Percentiles rank a stretch among this genome's conserved stretches.
Conservation (phyloP, 441 rosid genomes). For the Adansonia rubrostipa region DNA sequence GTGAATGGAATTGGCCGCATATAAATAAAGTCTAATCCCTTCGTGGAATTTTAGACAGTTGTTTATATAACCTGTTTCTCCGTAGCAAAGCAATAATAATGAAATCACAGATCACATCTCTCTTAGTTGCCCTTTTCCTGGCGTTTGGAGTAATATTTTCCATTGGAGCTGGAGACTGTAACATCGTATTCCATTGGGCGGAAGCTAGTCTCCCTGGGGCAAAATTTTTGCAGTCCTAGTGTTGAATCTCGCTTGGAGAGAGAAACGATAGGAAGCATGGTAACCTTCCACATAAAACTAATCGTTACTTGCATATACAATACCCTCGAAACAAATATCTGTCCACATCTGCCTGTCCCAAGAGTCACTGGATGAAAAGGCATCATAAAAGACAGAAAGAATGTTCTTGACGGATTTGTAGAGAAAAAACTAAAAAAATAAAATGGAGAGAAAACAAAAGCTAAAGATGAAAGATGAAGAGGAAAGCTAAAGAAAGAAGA, state of each 20-base stretch:
- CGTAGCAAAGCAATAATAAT: background rate
- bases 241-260: background rate
- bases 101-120: background rate
- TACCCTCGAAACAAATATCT: background rate
- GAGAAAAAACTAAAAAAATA: too few relatives aligned
- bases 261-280: background rate
- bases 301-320: background rate
- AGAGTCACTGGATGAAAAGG: background rate
- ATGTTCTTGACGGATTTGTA: too few relatives aligned
- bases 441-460: too few relatives aligned
- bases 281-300: background rate
- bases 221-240: background rate
- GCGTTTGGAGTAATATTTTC: background rate
- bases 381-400: background rate
- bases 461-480: too few relatives aligned
- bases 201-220: background rate
- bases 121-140: background rate
- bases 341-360: background rate
- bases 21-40: too few relatives aligned
- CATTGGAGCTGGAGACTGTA: background rate
- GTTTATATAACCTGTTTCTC: too few relatives aligned
- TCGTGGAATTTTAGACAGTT: too few relatives aligned
- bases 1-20: too few relatives aligned
- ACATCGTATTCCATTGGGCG: background rate
- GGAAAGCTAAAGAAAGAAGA: too few relatives aligned